Percentiles rank a stretch among this genome's conserved stretches.
Conservation (phyloP, 192 early-diverging fungal species). For the Entophlyctis luteolus region DNA sequence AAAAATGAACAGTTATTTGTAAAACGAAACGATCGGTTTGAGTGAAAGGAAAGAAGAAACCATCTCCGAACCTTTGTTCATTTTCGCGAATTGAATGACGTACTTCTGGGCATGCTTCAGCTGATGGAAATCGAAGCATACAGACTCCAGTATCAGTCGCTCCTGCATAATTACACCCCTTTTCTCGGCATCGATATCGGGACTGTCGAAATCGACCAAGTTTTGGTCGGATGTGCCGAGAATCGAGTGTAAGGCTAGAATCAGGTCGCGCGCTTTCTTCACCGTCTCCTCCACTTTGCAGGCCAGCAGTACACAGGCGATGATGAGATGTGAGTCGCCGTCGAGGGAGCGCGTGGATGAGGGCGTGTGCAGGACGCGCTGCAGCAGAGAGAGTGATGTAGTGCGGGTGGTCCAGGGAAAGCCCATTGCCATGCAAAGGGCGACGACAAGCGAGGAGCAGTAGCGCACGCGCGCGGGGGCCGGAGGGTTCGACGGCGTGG, state of each 20-base stretch:
- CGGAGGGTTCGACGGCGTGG: not conserved
- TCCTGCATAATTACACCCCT: slow-evolving; percentile 63
- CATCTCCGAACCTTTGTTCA: slow-evolving; percentile 60
- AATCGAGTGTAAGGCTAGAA: slow-evolving; percentile 53
- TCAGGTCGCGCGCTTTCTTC: slow-evolving; percentile 78
- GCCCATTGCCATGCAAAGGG: not conserved
- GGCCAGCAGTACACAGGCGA: slow-evolving; percentile 73
- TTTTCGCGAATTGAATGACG: slow-evolving; percentile 68
- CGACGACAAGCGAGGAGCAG: not conserved
- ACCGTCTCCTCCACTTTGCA: slow-evolving; percentile 85
- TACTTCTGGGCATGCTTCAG: slow-evolving; percentile 67
- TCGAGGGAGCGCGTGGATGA: not conserved
- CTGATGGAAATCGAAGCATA: slow-evolving; percentile 76
- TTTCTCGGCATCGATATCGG: slow-evolving; percentile 64
- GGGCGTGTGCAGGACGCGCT: not conserved
- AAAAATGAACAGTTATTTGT: slow-evolving; percentile 8
- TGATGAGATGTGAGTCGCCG: slow-evolving; percentile 49
- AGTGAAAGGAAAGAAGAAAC: too few species aligned
- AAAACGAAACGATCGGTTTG: not conserved
- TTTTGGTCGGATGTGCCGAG: slow-evolving; percentile 46
- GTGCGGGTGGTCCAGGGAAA: not conserved
- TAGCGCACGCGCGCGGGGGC: not conserved
- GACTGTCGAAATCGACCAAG: slow-evolving; percentile 33
- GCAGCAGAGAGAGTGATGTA: too few species aligned
- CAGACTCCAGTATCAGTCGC: slow-evolving; percentile 67